These are phyloP conservation scores for Globisporangium canariense DNA, from an alignment of 352 stramenopile genomes.

Conservation along the genomic window DNA sequence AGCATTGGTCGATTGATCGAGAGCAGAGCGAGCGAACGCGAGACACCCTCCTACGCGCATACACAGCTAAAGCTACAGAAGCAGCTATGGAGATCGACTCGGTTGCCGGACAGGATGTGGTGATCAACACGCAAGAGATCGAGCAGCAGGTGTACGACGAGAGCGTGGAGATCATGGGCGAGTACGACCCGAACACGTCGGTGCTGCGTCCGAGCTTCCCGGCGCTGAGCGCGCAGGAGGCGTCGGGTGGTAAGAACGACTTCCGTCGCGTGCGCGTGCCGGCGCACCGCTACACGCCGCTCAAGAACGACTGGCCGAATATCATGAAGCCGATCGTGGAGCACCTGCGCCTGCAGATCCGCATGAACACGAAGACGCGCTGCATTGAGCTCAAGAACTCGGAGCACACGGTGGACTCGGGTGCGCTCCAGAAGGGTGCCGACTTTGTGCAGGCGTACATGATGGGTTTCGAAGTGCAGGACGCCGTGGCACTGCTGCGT, in stretches of 20 bases:
- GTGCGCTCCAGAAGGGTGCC: constrained; percentile 95
- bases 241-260: constrained; percentile 89
- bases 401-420: constrained; percentile 90
- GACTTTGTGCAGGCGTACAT: constrained; percentile 99
- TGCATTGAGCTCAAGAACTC: constrained; percentile 98
- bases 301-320: constrained; percentile 99
- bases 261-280: constrained; percentile 96
- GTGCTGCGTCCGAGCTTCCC: constrained; percentile 66
- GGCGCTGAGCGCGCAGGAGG: constrained; percentile 71
- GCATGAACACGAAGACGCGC: constrained; percentile 99
- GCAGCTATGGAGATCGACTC: constrained; percentile 71
- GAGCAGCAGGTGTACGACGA: constrained; percentile 45
- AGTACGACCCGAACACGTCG: constrained; percentile 24
- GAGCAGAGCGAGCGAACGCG: not conserved
- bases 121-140: constrained; percentile 52
- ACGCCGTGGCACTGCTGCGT: constrained; percentile 96
- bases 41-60: not conserved
- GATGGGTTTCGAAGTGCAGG: constrained; percentile 99
- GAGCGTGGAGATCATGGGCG: constrained; percentile 56
- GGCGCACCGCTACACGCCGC: constrained; percentile 95
- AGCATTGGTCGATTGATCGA: constrained; percentile 11
- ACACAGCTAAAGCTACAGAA: constrained; percentile 3
- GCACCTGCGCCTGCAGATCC: constrained; percentile 97
- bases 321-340: constrained; percentile 98
- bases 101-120: constrained; percentile 50